Percentiles rank a stretch among this genome's conserved stretches.
Conservation (phyloP, 441 rosid genomes). For the Arabidopsis hybrid region DNA sequence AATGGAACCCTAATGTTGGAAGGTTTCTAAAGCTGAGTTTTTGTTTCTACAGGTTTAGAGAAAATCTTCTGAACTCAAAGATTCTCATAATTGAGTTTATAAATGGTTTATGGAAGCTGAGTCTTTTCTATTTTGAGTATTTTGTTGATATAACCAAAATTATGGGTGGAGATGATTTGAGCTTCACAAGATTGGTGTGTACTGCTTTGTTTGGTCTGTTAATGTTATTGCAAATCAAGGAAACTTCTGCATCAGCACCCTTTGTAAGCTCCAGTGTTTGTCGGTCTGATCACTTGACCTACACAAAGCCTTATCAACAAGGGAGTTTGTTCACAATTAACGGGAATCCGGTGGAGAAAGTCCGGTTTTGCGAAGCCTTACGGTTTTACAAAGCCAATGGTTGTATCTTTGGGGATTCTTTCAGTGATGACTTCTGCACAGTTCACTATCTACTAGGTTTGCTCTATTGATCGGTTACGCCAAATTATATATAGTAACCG, state of each 20-base stretch:
- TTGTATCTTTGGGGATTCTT: slow-evolving; percentile 54
- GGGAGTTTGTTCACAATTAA: slow-evolving; percentile 58
- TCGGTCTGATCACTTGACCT: slow-evolving; percentile 58
- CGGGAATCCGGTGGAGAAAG: slow-evolving; percentile 59
- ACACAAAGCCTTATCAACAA: slow-evolving; percentile 51
- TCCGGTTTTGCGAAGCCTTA: slow-evolving; percentile 64
- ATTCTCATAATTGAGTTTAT: slow-evolving; percentile 3
- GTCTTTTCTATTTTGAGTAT: slow-evolving; percentile 7
- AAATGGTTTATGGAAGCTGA: slow-evolving; percentile 16
- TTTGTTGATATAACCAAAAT: slow-evolving; percentile 18
- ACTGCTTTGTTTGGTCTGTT: slow-evolving; percentile 49
- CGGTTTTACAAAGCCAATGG: slow-evolving; percentile 52
- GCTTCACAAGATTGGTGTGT: slow-evolving; percentile 45
- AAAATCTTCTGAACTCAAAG: neutral
- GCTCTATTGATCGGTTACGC: neutral
- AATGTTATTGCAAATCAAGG: slow-evolving; percentile 52
- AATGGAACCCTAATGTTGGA: neutral
- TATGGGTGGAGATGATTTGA: slow-evolving; percentile 39
- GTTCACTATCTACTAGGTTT: slow-evolving; percentile 57
- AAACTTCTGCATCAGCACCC: slow-evolving; percentile 50
- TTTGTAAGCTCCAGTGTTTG: slow-evolving; percentile 59
- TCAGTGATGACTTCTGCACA: slow-evolving; percentile 47
- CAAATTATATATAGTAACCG: neutral
- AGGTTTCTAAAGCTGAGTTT: slow-evolving; percentile 24
- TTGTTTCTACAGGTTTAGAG: slow-evolving; percentile 20